Evolutionary conservation across 2,329 filamentous ascomycete genomes (phyloP).

Genomic region (Fusarium citri): DNA sequence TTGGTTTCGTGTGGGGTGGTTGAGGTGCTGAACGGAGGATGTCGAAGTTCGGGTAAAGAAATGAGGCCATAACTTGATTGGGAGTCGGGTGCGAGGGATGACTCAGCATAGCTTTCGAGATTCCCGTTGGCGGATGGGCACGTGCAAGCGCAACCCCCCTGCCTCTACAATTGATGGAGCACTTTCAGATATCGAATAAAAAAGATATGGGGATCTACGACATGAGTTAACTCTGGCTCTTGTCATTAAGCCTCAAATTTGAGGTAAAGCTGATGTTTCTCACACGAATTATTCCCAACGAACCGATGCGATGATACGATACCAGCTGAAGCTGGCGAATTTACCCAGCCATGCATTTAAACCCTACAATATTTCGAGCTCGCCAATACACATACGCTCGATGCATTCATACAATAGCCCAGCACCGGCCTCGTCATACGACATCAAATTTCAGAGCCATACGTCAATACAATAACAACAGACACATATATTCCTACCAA

Average conservation of each 20-base stretch:
- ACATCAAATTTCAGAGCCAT: conserved; percentile 30
- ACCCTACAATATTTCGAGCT: conserved; percentile 33
- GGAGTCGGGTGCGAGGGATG: conserved; percentile 46
- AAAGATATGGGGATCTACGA: conserved; percentile 18
- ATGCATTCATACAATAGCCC: conserved; percentile 9
- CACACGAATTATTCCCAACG: not conserved
- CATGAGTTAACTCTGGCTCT: conserved; percentile 5
- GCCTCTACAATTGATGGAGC: conserved; percentile 4
- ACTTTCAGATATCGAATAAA: conserved; percentile 22
- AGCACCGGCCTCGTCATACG: conserved; percentile 22
- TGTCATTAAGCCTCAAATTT: not conserved
- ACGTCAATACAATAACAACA: conserved; percentile 3
- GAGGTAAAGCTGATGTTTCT: conserved; percentile 11
- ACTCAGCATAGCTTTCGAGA: conserved; percentile 49
- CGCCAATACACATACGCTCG: conserved; percentile 16
- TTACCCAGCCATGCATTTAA: conserved; percentile 49
- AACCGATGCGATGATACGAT: conserved; percentile 42
- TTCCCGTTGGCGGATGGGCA: conserved; percentile 41
- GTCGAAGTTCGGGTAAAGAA: conserved; percentile 49
- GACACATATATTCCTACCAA: conserved; percentile 17
- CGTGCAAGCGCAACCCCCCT: conserved; percentile 26
- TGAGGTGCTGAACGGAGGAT: conserved; percentile 46
- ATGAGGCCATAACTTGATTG: conserved; percentile 56
- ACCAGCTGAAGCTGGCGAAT: conserved; percentile 33
- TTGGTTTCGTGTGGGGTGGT: conserved; percentile 42